phyloP scores from a whole-genome alignment of 2,329 filamentous ascomycete genomes.

The Arthroderma sp. region DNA sequence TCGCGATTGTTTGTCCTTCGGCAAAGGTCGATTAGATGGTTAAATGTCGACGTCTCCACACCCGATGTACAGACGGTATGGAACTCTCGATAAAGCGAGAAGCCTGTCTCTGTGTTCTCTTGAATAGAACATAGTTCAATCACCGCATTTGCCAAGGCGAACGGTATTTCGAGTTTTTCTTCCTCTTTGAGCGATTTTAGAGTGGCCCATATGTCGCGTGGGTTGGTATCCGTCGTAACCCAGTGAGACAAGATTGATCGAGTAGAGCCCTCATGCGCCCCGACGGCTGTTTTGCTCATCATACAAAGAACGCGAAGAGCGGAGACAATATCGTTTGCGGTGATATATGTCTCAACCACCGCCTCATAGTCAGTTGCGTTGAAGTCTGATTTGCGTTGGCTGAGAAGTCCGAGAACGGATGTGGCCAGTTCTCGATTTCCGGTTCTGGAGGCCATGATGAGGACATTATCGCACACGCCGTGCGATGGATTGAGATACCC shows the following conservation, averaged over 20 bases:
- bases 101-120: slow-evolving; percentile 35
- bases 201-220: slow-evolving; percentile 40
- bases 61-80: slow-evolving; percentile 37
- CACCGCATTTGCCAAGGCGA: slow-evolving; percentile 33
- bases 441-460: slow-evolving; percentile 57
- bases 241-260: slow-evolving; percentile 49
- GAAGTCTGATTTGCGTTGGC: slow-evolving; percentile 42
- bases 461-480: slow-evolving; percentile 52
- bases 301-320: slow-evolving; percentile 59
- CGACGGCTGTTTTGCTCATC: slow-evolving; percentile 53
- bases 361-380: slow-evolving; percentile 64
- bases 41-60: slow-evolving; percentile 41
- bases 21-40: slow-evolving; percentile 43
- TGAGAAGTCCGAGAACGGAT: slow-evolving; percentile 54
- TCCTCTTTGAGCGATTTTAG: slow-evolving; percentile 42
- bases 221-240: slow-evolving; percentile 29
- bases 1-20: slow-evolving; percentile 34
- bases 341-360: slow-evolving; percentile 57
- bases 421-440: slow-evolving; percentile 57
- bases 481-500: slow-evolving; percentile 49
- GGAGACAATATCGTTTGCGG: slow-evolving; percentile 45
- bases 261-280: slow-evolving; percentile 47
- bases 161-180: slow-evolving; percentile 37
- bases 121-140: slow-evolving; percentile 39
- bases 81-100: slow-evolving; percentile 49